Conservation (phyloP, 1,284 basidiomycete species). For the Peniophora sp. region DNA sequence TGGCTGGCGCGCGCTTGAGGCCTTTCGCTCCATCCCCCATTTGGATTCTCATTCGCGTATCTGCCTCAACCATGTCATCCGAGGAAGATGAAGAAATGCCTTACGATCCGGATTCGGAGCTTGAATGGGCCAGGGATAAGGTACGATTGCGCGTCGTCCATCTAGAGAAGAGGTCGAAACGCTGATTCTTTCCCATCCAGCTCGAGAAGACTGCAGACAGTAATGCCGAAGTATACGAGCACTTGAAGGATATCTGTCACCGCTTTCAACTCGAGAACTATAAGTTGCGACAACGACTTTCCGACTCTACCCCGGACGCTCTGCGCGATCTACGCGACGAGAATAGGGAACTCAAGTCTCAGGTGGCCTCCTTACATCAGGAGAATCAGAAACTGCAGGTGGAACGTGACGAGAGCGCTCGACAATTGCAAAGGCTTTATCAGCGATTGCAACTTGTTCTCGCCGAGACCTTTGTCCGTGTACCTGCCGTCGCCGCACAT, state of each 20-base stretch:
- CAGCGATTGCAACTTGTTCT: constrained; percentile 12
- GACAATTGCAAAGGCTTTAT: constrained; percentile 13
- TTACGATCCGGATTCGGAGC: no score
- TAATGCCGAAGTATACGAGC: constrained; percentile 12
- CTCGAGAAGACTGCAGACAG: constrained; percentile 10
- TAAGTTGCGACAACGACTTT: constrained; percentile 7
- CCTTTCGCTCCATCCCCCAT: no score
- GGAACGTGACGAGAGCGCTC: constrained; percentile 13
- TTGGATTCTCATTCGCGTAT: no score
- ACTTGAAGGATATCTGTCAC: constrained; percentile 8
- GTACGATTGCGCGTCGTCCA: not conserved
- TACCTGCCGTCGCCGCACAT: not conserved
- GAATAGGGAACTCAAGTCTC: constrained; percentile 5
- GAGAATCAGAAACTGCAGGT: constrained; percentile 8
- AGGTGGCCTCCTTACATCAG: constrained; percentile 8
- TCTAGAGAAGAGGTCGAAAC: not conserved
- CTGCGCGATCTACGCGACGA: constrained; percentile 8
- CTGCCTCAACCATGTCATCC: no score
- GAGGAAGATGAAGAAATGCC: no score
- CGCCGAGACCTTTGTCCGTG: constrained; percentile 9
- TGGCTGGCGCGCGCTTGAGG: no score
- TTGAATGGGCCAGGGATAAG: not conserved
- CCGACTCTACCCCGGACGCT: constrained; percentile 3
- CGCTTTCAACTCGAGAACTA: constrained; percentile 14
- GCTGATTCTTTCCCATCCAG: constrained; percentile 8